Base-by-base conservation (phyloP, 176 grass and related monocot genomes). In the Panicum miliaceum region DNA sequence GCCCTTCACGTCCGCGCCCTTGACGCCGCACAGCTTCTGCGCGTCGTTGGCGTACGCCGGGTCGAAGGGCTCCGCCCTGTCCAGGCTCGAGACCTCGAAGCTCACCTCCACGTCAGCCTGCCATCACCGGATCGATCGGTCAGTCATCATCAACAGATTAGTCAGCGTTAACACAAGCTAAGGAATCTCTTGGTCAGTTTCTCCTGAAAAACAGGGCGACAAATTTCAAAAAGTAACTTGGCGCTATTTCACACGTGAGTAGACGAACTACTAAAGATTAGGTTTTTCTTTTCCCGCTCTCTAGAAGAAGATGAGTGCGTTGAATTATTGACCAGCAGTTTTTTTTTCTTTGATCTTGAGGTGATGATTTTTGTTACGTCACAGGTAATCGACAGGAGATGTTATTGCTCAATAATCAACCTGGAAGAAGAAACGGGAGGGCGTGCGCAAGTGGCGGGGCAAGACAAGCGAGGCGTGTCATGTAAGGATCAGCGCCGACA, bases 41-140 rank as follows among this genome's bases (percentile, higher is more conserved):
- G 94, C 85, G 14, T 97, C 83, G 19, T 60, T 64, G 26, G 15
- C 11, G 76, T 85, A 94, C 19, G 84, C 83, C 16, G 75, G 74
- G 41, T 97, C 87, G 22, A 90, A 92, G 10, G 56, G n/a, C 68
- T 97, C 92, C 3, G 90, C 92, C 81, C 77, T 88, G 8, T 84
- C 92, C 60, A 97, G 60, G 82, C 76, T 82, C 4, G 80, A 37
- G 7, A 90, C 38, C 38, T 89, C 72, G 79, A 97, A 93, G 40
- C 22, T 89, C 63, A 97, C 91, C 68, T 97, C 94, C 41, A 97
- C 89, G 57, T 93, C 89, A 48, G 80, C 72, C 91, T 97, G 76
- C 8, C 27, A 73, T 77, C 23, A 60, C n/a, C 19, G 10, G 16
- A 22, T 51, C 48, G 0, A 47, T 11, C 14, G 16, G 0, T 1